Evolutionary conservation across 345 rosid genomes (phyloP).

Genomic region (Pelargonium nanum): DNA sequence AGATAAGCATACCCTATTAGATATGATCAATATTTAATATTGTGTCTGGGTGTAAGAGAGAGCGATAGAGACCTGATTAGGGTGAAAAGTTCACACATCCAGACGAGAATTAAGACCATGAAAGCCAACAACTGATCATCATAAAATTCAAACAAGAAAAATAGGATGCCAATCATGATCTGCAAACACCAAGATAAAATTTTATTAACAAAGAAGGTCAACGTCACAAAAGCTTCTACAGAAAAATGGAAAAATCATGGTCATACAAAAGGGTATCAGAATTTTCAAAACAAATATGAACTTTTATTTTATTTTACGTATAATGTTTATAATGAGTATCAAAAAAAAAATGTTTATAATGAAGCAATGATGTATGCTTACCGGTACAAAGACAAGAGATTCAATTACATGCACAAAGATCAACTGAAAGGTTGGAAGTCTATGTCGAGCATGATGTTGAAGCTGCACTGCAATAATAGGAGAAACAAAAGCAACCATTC

Average conservation of each 20-base stretch:
- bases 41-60: slow-evolving; percentile 5
- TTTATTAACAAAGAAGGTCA: neutral
- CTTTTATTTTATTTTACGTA: too few species aligned
- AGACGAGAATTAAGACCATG: slow-evolving; percentile 94
- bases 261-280: too few species aligned
- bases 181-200: slow-evolving; percentile 32
- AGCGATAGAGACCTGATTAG: slow-evolving; percentile 63
- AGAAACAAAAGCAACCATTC: slow-evolving; percentile 24
- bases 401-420: slow-evolving; percentile 95
- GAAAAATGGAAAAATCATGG: neutral
- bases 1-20: slow-evolving; percentile 58
- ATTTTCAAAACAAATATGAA: too few species aligned
- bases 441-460: slow-evolving; percentile 98
- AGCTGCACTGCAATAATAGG: slow-evolving; percentile 85
- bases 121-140: slow-evolving; percentile 98
- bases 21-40: too few species aligned
- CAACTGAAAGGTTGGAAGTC: slow-evolving; percentile 93
- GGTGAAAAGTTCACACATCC: slow-evolving; percentile 95
- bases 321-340: too few species aligned
- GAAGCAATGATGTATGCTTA: slow-evolving; percentile 20
- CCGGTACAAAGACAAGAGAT: slow-evolving; percentile 98
- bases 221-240: neutral
- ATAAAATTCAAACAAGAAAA: slow-evolving; percentile 93
- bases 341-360: too few species aligned
- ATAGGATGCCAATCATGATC: slow-evolving; percentile 98